phyloP scores from a whole-genome alignment of 352 stramenopile species.

The Blastocystis sp. region DNA sequence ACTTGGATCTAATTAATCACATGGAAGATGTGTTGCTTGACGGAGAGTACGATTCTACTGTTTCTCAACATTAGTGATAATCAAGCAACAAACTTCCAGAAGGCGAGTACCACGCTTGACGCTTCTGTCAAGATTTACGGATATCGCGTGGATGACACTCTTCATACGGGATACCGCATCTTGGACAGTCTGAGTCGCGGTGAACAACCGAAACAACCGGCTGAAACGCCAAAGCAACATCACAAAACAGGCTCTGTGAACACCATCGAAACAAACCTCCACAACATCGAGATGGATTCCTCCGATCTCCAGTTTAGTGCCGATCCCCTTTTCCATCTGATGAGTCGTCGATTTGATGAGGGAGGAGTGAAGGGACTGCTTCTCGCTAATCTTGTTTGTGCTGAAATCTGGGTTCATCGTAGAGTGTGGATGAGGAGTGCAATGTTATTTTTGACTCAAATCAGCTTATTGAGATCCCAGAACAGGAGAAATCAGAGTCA shows the following conservation, averaged over 20 bases:
- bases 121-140: conserved; percentile 97
- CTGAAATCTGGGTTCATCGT: neutral
- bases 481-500: neutral
- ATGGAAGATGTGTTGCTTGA: conserved; percentile 54
- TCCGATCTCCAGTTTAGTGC: conserved; percentile 72
- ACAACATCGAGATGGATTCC: conserved; percentile 70
- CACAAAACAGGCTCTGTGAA: neutral
- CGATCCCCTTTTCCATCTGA: conserved; percentile 74
- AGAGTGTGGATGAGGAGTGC: conserved; percentile 67
- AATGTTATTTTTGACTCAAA: conserved; percentile 73
- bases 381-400: conserved; percentile 67
- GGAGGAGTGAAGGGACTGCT: conserved; percentile 72
- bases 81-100: conserved; percentile 82
- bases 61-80: conserved; percentile 2
- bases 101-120: conserved; percentile 90
- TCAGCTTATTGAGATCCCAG: conserved; percentile 59
- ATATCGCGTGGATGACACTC: conserved; percentile 93
- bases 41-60: neutral
- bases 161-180: conserved; percentile 90
- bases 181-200: conserved; percentile 86
- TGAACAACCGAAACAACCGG: neutral
- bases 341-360: conserved; percentile 74
- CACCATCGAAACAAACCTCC: conserved; percentile 20
- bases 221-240: neutral
- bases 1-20: conserved; percentile 59